Percentiles rank a stretch among this genome's conserved stretches.
phyloP scores from a whole-genome alignment of 345 rosid genomes.

The Euphorbia tirucalli region DNA sequence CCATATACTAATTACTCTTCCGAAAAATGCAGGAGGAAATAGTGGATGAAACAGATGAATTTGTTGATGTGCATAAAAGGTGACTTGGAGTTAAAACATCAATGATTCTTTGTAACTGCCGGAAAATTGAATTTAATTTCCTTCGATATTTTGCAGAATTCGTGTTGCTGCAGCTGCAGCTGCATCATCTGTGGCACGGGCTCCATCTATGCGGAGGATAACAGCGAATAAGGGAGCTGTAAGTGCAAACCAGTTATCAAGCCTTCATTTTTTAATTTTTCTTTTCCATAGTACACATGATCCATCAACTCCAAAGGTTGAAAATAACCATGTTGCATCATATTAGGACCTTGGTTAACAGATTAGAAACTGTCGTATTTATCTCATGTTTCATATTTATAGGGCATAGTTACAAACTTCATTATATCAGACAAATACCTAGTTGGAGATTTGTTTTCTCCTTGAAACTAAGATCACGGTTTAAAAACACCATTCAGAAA shows the following conservation, averaged over 20 bases:
- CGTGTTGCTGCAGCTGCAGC: slow-evolving; percentile 99
- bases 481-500: neutral
- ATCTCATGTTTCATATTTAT: neutral
- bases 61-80: slow-evolving; percentile 94
- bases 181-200: slow-evolving; percentile 80
- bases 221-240: slow-evolving; percentile 53
- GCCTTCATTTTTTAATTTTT: neutral
- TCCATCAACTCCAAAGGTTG: neutral
- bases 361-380: neutral
- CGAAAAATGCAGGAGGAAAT: slow-evolving; percentile 72
- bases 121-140: neutral
- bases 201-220: slow-evolving; percentile 78
- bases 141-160: slow-evolving; percentile 48
- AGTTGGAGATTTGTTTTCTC: neutral
- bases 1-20: neutral
- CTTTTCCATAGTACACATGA: neutral
- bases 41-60: slow-evolving; percentile 98
- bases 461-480: too few species aligned
- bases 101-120: neutral
- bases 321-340: neutral
- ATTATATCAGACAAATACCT: neutral
- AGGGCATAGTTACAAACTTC: neutral
- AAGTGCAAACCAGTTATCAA: slow-evolving; percentile 26
- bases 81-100: slow-evolving; percentile 16
- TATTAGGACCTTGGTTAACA: too few species aligned